Percentiles rank a stretch among this genome's conserved stretches.
These are phyloP conservation scores for Albugo laibachii DNA, from an alignment of 352 stramenopile species.

Conservation along the genomic window DNA sequence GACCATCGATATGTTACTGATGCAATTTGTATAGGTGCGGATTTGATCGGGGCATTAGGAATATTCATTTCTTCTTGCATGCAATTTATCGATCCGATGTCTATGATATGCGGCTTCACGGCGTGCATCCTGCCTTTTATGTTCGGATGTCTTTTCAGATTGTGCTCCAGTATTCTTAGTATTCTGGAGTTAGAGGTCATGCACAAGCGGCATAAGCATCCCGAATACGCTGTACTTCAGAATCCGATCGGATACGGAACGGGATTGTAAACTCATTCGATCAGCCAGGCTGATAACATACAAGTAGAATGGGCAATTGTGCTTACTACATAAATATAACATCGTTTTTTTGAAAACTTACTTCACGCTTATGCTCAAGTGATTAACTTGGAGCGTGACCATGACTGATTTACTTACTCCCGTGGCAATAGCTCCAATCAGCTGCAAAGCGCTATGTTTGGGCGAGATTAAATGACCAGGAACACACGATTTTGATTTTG, in stretches of 20 bases:
- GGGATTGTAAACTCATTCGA: constrained; percentile 3
- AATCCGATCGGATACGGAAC: constrained; percentile 21
- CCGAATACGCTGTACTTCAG: constrained; percentile 54
- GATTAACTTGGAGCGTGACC: too few species aligned
- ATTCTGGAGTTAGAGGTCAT: constrained; percentile 56
- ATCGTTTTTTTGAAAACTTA: too few species aligned
- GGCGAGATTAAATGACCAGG: too few species aligned
- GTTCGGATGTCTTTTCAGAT: constrained; percentile 37
- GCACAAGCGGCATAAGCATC: constrained; percentile 64
- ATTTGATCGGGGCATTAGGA: constrained; percentile 32
- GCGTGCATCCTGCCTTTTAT: constrained; percentile 49
- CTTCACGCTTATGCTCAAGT: too few species aligned
- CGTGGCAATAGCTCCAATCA: too few species aligned
- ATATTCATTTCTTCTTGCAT: constrained; percentile 65
- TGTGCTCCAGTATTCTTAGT: constrained; percentile 43
- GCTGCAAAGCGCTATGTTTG: too few species aligned
- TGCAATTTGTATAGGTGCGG: constrained; percentile 17
- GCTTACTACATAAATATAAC: too few species aligned
- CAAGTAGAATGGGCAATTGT: too few species aligned
- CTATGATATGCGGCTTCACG: constrained; percentile 51
- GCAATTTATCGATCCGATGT: constrained; percentile 72
- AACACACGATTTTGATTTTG: too few species aligned
- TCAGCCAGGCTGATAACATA: too few species aligned
- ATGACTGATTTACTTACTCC: too few species aligned
- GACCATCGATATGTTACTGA: constrained; percentile 1